phyloP scores from a whole-genome alignment of 495 filamentous ascomycete genomes.

The Parmelia sp. region DNA sequence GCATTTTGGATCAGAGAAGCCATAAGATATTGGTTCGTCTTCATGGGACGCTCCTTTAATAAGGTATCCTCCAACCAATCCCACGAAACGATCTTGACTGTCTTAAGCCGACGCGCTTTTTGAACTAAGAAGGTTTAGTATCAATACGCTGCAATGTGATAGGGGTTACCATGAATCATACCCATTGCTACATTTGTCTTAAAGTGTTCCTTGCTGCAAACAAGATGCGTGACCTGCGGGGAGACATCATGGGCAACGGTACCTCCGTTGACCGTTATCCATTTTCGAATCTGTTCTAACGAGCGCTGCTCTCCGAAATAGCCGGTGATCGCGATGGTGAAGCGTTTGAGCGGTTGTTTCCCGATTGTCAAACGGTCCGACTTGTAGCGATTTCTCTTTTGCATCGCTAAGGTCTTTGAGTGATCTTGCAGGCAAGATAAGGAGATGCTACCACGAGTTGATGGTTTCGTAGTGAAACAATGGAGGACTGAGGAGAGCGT shows the following conservation, averaged over 20 bases:
- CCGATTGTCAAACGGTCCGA: neutral
- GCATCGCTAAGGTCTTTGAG: neutral
- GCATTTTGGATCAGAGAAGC: conserved; percentile 32
- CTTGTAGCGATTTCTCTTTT: neutral
- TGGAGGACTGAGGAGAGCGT: neutral
- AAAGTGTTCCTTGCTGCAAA: conserved; percentile 48
- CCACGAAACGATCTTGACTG: conserved; percentile 49
- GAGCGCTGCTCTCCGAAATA: conserved; percentile 35
- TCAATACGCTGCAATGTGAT: neutral
- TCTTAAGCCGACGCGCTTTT: conserved; percentile 34
- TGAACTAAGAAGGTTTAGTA: conserved; percentile 33
- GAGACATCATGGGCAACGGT: conserved; percentile 36
- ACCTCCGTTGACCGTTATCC: conserved; percentile 52
- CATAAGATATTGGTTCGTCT: conserved; percentile 43
- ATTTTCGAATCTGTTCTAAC: conserved; percentile 43
- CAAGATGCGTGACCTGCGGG: conserved; percentile 51
- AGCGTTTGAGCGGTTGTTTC: conserved; percentile 24
- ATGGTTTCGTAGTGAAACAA: neutral
- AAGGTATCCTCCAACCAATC: conserved; percentile 60
- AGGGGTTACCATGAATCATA: conserved; percentile 25
- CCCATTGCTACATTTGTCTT: conserved; percentile 40
- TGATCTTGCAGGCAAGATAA: neutral
- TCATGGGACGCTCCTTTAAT: conserved; percentile 30
- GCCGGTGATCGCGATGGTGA: conserved; percentile 37
- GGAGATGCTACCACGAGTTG: neutral